A percentile compares a stretch with the other conserved stretches of the same genome.
phyloP scores from a whole-genome alignment of 2,329 filamentous ascomycete species.

The Aspergillus alliaceus region DNA sequence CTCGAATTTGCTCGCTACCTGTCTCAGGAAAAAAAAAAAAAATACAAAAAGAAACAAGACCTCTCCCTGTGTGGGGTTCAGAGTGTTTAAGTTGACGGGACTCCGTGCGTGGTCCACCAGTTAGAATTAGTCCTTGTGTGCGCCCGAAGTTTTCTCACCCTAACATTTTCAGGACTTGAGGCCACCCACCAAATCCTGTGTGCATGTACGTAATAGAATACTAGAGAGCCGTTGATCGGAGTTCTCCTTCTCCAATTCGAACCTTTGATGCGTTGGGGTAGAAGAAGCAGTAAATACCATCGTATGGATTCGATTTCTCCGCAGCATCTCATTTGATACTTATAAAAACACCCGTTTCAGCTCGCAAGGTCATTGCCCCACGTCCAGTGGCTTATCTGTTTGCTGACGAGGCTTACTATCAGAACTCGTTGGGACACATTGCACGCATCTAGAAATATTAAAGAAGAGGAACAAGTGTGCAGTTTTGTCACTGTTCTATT shows the following conservation, averaged over 20 bases:
- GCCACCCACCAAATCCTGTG: background rate
- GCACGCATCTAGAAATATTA: background rate
- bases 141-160: background rate
- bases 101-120: background rate
- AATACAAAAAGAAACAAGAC: background rate
- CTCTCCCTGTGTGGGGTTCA: background rate
- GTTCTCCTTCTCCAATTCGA: background rate
- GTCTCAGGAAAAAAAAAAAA: background rate
- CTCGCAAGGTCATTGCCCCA: background rate
- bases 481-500: background rate
- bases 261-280: background rate
- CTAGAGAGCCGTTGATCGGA: background rate
- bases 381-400: background rate
- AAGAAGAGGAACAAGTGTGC: background rate
- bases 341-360: background rate
- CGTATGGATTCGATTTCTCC: background rate
- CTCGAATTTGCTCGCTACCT: background rate
- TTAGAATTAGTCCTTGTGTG: background rate
- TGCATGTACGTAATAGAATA: constrained; percentile 6
- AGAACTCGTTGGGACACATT: background rate
- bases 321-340: background rate
- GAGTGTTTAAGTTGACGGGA: background rate
- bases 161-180: background rate
- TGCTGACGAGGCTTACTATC: background rate
- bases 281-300: background rate